phyloP scores from a whole-genome alignment of 2,329 filamentous ascomycete genomes.

The Trichoderma hamatum region DNA sequence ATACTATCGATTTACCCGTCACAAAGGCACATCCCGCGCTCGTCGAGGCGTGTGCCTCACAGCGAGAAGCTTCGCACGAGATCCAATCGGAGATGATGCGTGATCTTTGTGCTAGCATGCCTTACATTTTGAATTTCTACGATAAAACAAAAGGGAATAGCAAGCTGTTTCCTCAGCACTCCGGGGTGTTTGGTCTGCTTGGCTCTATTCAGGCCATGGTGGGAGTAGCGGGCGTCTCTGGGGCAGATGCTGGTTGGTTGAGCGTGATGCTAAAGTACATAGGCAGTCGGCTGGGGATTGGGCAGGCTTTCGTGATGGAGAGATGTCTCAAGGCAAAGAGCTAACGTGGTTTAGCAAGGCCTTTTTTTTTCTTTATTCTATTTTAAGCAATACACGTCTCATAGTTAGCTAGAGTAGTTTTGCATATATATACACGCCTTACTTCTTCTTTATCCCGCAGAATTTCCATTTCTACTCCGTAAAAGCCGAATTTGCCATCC shows the following conservation, averaged over 20 bases:
- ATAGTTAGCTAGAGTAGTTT: not conserved
- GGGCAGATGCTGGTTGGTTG: not conserved
- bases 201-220: not conserved
- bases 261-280: not conserved
- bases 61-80: not conserved
- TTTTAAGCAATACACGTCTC: no score
- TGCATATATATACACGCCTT: not conserved
- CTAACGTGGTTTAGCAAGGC: not conserved
- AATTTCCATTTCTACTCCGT: not conserved
- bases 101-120: not conserved
- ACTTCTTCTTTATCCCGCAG: not conserved
- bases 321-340: not conserved
- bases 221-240: not conserved
- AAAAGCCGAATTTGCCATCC: not conserved
- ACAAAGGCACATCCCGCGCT: not conserved
- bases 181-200: constrained; percentile 8
- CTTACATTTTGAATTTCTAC: not conserved
- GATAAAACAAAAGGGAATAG: not conserved
- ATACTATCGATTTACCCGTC: not conserved
- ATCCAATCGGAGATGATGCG: not conserved
- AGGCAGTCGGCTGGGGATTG: not conserved
- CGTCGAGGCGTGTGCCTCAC: not conserved
- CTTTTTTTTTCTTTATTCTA: not conserved
- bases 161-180: not conserved
- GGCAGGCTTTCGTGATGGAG: not conserved